Evolutionary conservation across 768 basidiomycete genomes (phyloP).

Genomic region (Panaeolus papilionaceus): DNA sequence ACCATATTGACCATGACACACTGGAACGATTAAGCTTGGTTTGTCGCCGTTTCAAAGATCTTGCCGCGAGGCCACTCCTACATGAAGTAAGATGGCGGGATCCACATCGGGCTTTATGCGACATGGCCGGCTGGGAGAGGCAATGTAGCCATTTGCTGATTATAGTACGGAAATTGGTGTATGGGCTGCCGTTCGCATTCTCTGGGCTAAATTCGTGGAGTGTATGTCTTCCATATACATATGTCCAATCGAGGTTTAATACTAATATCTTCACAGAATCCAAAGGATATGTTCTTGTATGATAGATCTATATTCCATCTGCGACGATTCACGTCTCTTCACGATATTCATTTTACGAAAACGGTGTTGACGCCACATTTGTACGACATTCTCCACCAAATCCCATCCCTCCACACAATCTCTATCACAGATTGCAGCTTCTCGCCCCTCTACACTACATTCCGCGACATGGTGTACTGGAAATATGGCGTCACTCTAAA

Average conservation of each 20-base stretch:
- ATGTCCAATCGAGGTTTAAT: neutral
- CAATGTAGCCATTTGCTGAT: slow-evolving; percentile 20
- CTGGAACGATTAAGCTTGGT: slow-evolving; percentile 30
- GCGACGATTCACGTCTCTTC: slow-evolving; percentile 29
- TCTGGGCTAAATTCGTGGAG: slow-evolving; percentile 13
- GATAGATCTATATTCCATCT: slow-evolving; percentile 27
- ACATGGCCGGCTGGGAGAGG: slow-evolving; percentile 32
- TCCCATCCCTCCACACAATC: slow-evolving; percentile 33
- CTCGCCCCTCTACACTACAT: slow-evolving; percentile 22
- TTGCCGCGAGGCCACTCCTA: slow-evolving; percentile 32
- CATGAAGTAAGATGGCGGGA: slow-evolving; percentile 34
- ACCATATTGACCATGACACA: slow-evolving; percentile 28
- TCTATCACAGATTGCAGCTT: slow-evolving; percentile 30
- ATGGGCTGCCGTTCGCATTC: slow-evolving; percentile 31
- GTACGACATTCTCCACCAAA: slow-evolving; percentile 30
- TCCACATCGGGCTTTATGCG: slow-evolving; percentile 24
- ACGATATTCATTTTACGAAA: slow-evolving; percentile 29
- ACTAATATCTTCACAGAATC: slow-evolving; percentile 14
- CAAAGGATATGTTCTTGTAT: slow-evolving; percentile 29
- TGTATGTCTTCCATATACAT: slow-evolving; percentile 13
- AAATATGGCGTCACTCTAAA: neutral
- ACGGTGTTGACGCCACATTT: slow-evolving; percentile 33
- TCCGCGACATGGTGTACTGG: slow-evolving; percentile 12
- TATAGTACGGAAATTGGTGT: slow-evolving; percentile 29
- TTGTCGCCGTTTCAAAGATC: slow-evolving; percentile 31